These are phyloP conservation scores for Chaetoscypha palmicola DNA, from an alignment of 2,329 filamentous ascomycete genomes.

Conservation along the genomic window DNA sequence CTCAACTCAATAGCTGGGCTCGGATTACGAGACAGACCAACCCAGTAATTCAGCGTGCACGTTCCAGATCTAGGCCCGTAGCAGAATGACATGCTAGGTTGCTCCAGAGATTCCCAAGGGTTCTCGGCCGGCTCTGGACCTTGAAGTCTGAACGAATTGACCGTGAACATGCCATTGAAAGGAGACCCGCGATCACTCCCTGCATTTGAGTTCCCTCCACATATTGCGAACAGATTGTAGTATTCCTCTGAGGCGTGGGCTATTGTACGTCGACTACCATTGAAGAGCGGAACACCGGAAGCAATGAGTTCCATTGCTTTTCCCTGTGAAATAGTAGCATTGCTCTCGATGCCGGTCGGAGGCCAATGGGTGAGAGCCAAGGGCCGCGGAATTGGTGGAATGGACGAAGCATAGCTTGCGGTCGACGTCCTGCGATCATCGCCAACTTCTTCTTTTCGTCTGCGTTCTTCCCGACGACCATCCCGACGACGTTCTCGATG, in stretches of 20 bases:
- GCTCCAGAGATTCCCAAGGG: slow-evolving; percentile 67
- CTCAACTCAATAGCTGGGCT: slow-evolving; percentile 51
- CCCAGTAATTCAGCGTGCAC: slow-evolving; percentile 65
- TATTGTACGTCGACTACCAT: slow-evolving; percentile 46
- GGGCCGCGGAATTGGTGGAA: slow-evolving; percentile 1
- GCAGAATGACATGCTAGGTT: slow-evolving; percentile 63
- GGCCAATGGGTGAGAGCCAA: slow-evolving; percentile 48
- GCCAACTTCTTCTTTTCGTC: background rate
- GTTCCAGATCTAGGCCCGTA: slow-evolving; percentile 62
- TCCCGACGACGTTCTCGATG: background rate
- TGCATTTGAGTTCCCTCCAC: slow-evolving; percentile 36
- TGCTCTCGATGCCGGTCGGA: slow-evolving; percentile 41
- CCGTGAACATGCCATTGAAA: slow-evolving; percentile 15
- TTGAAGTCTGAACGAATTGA: slow-evolving; percentile 21
- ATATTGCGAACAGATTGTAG: slow-evolving; percentile 49
- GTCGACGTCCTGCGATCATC: background rate
- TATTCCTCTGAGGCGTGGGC: slow-evolving; percentile 48
- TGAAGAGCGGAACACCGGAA: slow-evolving; percentile 50
- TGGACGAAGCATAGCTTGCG: slow-evolving; percentile 2
- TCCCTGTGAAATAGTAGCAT: slow-evolving; percentile 45
- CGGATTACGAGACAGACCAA: slow-evolving; percentile 48
- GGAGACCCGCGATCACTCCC: slow-evolving; percentile 20
- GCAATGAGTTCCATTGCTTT: slow-evolving; percentile 52
- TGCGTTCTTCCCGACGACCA: background rate
- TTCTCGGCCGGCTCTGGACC: slow-evolving; percentile 15